Evolutionary conservation across 2,329 filamentous ascomycete genomes (phyloP).

Genomic region (Penicillium occitanis): DNA sequence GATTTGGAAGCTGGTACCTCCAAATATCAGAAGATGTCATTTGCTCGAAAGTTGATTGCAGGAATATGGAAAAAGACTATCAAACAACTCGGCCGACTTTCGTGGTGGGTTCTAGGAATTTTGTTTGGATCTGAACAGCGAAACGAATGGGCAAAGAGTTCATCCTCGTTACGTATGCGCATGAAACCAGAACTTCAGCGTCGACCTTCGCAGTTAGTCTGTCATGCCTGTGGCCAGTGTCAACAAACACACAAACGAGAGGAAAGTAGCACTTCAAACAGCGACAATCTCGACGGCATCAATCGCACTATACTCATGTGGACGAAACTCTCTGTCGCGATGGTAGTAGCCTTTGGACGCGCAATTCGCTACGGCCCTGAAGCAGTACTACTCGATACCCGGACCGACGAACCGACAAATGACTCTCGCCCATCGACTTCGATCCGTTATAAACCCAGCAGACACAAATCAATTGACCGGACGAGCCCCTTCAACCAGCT

Average conservation of each 20-base stretch:
- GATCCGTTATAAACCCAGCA: neutral
- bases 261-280: neutral
- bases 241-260: neutral
- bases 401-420: neutral
- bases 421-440: neutral
- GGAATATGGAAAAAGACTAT: conserved; percentile 37
- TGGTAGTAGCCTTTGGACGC: conserved; percentile 50
- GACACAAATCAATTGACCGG: neutral
- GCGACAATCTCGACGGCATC: neutral
- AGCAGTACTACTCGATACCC: conserved; percentile 32
- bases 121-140: conserved; percentile 28
- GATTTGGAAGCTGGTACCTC: conserved; percentile 10
- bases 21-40: conserved; percentile 23
- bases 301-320: conserved; percentile 41
- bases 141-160: conserved; percentile 16
- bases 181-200: neutral
- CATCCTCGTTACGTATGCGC: conserved; percentile 14
- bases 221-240: conserved; percentile 12
- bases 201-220: neutral
- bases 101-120: conserved; percentile 40
- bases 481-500: neutral
- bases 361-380: conserved; percentile 50
- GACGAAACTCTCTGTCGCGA: conserved; percentile 50
- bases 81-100: conserved; percentile 32
- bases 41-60: conserved; percentile 35